phyloP scores from a whole-genome alignment of 2,329 filamentous ascomycete species.

The Hypoxylon sp. region DNA sequence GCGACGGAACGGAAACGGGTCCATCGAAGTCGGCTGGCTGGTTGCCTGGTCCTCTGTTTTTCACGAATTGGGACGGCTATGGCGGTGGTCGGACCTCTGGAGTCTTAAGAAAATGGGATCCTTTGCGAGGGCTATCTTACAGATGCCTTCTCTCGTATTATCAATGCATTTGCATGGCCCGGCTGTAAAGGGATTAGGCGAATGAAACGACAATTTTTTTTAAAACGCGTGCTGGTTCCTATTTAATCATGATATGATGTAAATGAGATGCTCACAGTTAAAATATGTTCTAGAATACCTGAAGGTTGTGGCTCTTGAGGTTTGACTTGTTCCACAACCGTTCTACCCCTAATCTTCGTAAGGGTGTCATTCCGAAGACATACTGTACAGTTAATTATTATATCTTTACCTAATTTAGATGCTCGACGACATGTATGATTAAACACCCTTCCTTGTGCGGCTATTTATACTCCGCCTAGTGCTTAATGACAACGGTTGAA shows the following conservation, averaged over 20 bases:
- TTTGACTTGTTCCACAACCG: background rate
- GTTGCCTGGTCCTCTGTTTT: slow-evolving; percentile 39
- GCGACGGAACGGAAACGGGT: slow-evolving; percentile 36
- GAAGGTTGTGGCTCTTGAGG: background rate
- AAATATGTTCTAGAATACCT: background rate
- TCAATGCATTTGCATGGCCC: slow-evolving; percentile 64
- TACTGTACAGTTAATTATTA: background rate
- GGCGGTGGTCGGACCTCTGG: slow-evolving; percentile 52
- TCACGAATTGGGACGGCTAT: slow-evolving; percentile 47
- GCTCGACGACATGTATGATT: background rate
- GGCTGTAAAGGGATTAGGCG: slow-evolving; percentile 65
- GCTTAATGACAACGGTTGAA: background rate
- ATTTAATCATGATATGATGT: slow-evolving; percentile 7
- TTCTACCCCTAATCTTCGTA: background rate
- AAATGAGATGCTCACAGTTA: slow-evolving; percentile 1
- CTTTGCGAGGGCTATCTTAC: slow-evolving; percentile 48
- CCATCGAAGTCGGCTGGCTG: slow-evolving; percentile 38
- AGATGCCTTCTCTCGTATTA: slow-evolving; percentile 55
- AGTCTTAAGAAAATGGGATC: slow-evolving; percentile 52
- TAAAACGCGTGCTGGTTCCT: slow-evolving; percentile 18
- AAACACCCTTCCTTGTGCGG: background rate
- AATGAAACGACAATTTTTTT: slow-evolving; percentile 63
- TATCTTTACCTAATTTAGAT: background rate
- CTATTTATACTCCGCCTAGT: background rate
- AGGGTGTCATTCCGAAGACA: too few relatives aligned